Percentiles rank a stretch among this genome's conserved stretches.
These are phyloP conservation scores for Lepiota brunneoincarnata DNA, from an alignment of 768 basidiomycete species.

Conservation along the genomic window DNA sequence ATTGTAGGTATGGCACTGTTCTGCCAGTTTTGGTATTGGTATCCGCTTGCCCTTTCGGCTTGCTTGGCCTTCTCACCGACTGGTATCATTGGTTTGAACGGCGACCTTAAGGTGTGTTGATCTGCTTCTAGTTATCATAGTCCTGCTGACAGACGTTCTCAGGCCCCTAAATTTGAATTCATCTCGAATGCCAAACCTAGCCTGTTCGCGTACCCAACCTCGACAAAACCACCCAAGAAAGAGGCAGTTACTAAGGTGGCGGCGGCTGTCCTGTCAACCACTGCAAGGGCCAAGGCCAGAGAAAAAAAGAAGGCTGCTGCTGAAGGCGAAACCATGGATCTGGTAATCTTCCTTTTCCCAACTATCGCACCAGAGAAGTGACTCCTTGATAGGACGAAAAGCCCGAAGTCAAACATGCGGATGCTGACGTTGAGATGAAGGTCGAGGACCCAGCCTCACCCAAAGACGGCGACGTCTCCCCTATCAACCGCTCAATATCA, in stretches of 20 bases:
- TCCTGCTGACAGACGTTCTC: background rate
- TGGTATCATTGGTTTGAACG: constrained; percentile 88
- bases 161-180: constrained; percentile 95
- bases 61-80: constrained; percentile 94
- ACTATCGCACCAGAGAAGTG: constrained; percentile 48
- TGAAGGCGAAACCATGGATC: constrained; percentile 80
- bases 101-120: constrained; percentile 67
- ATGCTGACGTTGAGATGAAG: constrained; percentile 80
- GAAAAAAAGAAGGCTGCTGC: constrained; percentile 89
- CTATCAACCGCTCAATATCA: constrained; percentile 51
- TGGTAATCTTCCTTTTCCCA: constrained; percentile 45
- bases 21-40: constrained; percentile 99
- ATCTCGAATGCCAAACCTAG: constrained; percentile 88
- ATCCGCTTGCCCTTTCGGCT: constrained; percentile 91
- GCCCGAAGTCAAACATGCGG: constrained; percentile 32
- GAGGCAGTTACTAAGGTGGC: constrained; percentile 91
- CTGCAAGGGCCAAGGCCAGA: constrained; percentile 93
- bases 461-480: constrained; percentile 56
- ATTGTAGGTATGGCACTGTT: constrained; percentile 98
- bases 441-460: constrained; percentile 41
- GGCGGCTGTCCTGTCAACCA: constrained; percentile 94
- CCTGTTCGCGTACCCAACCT: constrained; percentile 87
- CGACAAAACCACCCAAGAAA: constrained; percentile 87
- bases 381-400: constrained; percentile 35
- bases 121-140: background rate